A percentile compares a stretch with the other conserved stretches of the same genome.
Evolutionary conservation across 2,329 filamentous ascomycete species (phyloP).

Genomic region (Aspergillus oerlinghausenensis): DNA sequence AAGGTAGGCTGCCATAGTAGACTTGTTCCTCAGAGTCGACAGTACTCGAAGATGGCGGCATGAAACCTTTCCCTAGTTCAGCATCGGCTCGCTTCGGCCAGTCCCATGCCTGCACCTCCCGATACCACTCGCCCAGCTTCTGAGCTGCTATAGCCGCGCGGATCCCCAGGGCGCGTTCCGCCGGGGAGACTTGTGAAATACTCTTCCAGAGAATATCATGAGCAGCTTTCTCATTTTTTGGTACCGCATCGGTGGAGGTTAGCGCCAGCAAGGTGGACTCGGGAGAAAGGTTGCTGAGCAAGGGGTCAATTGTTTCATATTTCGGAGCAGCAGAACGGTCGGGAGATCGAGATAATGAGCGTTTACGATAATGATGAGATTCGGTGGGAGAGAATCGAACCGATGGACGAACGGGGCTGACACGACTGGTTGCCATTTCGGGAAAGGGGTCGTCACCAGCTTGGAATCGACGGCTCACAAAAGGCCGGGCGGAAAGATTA

Average conservation of each 20-base stretch:
- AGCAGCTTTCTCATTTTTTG: slow-evolving; percentile 32
- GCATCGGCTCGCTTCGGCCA: slow-evolving; percentile 47
- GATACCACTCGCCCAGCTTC: slow-evolving; percentile 54
- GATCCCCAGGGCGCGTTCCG: slow-evolving; percentile 55
- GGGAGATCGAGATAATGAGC: slow-evolving; percentile 36
- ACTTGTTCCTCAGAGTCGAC: slow-evolving; percentile 22
- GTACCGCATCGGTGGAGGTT: slow-evolving; percentile 38
- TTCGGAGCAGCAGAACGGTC: slow-evolving; percentile 33
- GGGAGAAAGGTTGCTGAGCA: slow-evolving; percentile 51
- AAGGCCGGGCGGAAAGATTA: slow-evolving; percentile 11
- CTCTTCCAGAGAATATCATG: slow-evolving; percentile 43
- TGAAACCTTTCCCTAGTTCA: slow-evolving; percentile 40
- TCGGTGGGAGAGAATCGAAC: slow-evolving; percentile 25
- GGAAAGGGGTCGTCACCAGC: slow-evolving; percentile 14
- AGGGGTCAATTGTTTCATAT: slow-evolving; percentile 40
- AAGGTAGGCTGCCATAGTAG: slow-evolving; percentile 69
- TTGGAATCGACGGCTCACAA: slow-evolving; percentile 12
- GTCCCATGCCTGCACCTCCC: slow-evolving; percentile 55
- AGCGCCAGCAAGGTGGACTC: slow-evolving; percentile 51
- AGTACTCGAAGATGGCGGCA: slow-evolving; percentile 21
- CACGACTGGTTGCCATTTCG: slow-evolving; percentile 30
- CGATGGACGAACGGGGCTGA: slow-evolving; percentile 24
- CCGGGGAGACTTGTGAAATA: slow-evolving; percentile 52
- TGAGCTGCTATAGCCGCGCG: slow-evolving; percentile 57
- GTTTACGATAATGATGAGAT: slow-evolving; percentile 24